Evolutionary conservation across 2,329 filamentous ascomycete species (phyloP).

Genomic region (Aspergillus nomiae): DNA sequence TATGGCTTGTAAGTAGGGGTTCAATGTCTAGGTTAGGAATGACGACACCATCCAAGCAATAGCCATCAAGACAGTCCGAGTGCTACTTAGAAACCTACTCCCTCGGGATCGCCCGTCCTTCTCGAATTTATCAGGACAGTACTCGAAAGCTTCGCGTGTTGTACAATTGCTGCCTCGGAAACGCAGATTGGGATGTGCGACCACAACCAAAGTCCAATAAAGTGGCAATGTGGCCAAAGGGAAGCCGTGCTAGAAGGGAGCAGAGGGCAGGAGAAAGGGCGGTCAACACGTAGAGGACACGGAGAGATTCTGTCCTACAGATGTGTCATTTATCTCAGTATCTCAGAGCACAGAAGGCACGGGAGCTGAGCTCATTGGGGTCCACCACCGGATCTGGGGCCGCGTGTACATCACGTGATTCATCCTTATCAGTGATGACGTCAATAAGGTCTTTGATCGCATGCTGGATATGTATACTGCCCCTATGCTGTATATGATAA

Average conservation of each 20-base stretch:
- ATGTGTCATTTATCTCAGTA: slow-evolving; percentile 1
- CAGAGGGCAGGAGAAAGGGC: neutral
- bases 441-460: slow-evolving; percentile 2
- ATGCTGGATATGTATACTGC: neutral
- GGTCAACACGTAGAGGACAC: neutral
- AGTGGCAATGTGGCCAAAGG: neutral
- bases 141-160: neutral
- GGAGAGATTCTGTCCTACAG: slow-evolving; percentile 5
- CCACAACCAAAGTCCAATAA: neutral
- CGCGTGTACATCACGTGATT: slow-evolving; percentile 18
- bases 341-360: neutral
- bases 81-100: neutral
- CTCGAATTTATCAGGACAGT: neutral
- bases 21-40: neutral
- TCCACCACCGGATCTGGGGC: slow-evolving; percentile 16
- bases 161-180: neutral
- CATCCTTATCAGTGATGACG: slow-evolving; percentile 2
- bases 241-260: neutral
- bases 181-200: neutral
- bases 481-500: neutral
- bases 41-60: neutral
- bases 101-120: neutral
- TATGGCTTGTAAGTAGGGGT: neutral
- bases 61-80: neutral
- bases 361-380: slow-evolving; percentile 10